Percentiles rank a stretch among this genome's conserved stretches.
Evolutionary conservation across 108 stramenopile genomes (phyloP).

Genomic region (Skeletonema menzelii): DNA sequence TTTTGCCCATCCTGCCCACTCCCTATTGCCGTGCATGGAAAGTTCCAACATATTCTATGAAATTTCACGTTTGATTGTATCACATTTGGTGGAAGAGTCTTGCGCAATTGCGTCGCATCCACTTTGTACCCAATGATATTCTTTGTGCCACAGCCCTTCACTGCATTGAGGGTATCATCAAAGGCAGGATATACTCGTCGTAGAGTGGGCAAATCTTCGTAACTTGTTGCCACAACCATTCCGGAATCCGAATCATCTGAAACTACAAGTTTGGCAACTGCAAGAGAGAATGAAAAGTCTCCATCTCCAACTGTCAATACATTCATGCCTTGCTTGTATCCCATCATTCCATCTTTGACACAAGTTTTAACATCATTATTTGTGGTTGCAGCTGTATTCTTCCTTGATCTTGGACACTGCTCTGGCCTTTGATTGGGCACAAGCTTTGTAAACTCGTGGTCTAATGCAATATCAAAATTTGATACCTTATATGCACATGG

Average conservation of each 20-base stretch:
- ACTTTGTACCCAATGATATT: constrained; percentile 57
- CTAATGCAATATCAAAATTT: constrained; percentile 77
- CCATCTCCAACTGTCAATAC: constrained; percentile 90
- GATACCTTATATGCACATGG: constrained; percentile 89
- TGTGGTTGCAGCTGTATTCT: not conserved
- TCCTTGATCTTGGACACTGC: constrained; percentile 55
- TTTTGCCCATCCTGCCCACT: constrained; percentile 92
- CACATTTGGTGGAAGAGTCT: constrained; percentile 42
- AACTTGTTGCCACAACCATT: constrained; percentile 71
- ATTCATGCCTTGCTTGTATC: constrained; percentile 65
- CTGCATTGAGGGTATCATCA: constrained; percentile 43
- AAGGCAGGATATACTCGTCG: constrained; percentile 69
- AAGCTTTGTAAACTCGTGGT: constrained; percentile 54
- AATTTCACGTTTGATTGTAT: constrained; percentile 36
- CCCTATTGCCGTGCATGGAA: constrained; percentile 85
- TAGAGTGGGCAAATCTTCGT: constrained; percentile 67
- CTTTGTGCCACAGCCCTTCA: constrained; percentile 34
- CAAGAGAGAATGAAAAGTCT: constrained; percentile 89
- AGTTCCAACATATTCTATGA: constrained; percentile 89
- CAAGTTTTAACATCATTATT: not conserved
- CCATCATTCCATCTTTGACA: constrained; percentile 26
- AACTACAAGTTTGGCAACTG: constrained; percentile 64
- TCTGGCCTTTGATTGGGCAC: constrained; percentile 84
- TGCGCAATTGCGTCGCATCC: constrained; percentile 73
- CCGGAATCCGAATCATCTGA: not conserved